Base-by-base conservation (phyloP, 192 early-diverging fungal genomes). In the Mortierella hygrophila region DNA sequence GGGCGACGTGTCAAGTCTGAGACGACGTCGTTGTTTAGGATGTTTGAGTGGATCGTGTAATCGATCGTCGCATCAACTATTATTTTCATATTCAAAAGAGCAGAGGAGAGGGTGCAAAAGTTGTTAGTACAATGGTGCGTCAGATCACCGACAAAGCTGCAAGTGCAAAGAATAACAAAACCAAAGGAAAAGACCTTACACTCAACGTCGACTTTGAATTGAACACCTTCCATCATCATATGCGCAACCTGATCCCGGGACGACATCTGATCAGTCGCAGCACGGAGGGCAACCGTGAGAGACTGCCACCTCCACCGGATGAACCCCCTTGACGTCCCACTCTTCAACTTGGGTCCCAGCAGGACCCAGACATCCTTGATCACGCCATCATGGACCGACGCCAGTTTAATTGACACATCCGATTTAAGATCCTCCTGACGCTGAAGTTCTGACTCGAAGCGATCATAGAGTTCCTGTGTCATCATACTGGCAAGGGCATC, bases 291-390 rank as follows among this genome's bases (percentile, higher is more conserved):
- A 0, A 85, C 63, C 0, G 83, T 85, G 26, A 85, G 23, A 3
- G 78, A 73, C 63, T 85, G 83, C 83, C 83, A 85, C 29, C 83
- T 70, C 83, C 83, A 85, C 32, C 83, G 72, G 37, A 85, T 85
- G 41, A 85, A 85, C 16, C 83, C 83, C 8, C 83, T 63, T 0
- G 78, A 65, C 38, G 87, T 82, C 37, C 85, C 88, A n/a, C 82
- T 77, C 71, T 81, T 60, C 40, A 83, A 63, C 11, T 73, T 72
- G 8, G 80, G 88, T 18, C 91, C 91, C 46, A 92, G 38, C 0
- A 76, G 78, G 18, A 90, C 87, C 91, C 91, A 92, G 0, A 90
- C 87, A 83, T 92, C 89, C 44, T 81, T 80, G n/a, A 92, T 60
- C 26, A 81, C 68, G 11, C 82, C 89, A 75, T 92, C 91, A 68